phyloP scores from a whole-genome alignment of 1,284 basidiomycete species.

The Taiwanofungus camphoratus region DNA sequence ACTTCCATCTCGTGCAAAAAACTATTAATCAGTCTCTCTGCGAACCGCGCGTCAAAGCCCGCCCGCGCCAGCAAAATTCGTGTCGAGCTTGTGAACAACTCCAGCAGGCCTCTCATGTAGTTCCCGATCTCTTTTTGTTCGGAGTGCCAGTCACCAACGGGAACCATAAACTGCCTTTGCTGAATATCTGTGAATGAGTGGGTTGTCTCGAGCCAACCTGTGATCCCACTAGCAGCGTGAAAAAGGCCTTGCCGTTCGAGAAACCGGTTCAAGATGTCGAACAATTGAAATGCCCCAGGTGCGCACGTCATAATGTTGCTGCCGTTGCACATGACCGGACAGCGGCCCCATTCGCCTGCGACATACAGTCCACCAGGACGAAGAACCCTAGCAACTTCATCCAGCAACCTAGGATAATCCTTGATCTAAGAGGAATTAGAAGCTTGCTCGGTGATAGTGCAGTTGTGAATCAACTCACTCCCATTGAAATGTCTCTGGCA shows the following conservation, averaged over 20 bases:
- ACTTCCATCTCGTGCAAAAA: slow-evolving; percentile 36
- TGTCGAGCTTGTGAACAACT: slow-evolving; percentile 33
- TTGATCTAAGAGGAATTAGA: slow-evolving; percentile 32
- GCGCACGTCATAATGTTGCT: slow-evolving; percentile 24
- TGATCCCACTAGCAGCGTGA: slow-evolving; percentile 31
- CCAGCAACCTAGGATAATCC: slow-evolving; percentile 44
- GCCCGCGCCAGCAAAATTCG: slow-evolving; percentile 36
- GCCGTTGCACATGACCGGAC: slow-evolving; percentile 33
- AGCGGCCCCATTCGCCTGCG: slow-evolving; percentile 52
- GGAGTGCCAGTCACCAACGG: slow-evolving; percentile 43
- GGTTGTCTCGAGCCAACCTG: slow-evolving; percentile 29
- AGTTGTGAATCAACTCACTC: slow-evolving; percentile 35
- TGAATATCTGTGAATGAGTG: slow-evolving; percentile 36
- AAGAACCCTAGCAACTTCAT: slow-evolving; percentile 53
- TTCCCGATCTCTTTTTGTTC: slow-evolving; percentile 32
- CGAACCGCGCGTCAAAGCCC: slow-evolving; percentile 29
- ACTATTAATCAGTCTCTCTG: slow-evolving; percentile 33
- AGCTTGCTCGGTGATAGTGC: slow-evolving; percentile 6
- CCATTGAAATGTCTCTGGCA: slow-evolving; percentile 50
- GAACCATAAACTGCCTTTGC: slow-evolving; percentile 31
- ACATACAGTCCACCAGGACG: slow-evolving; percentile 61
- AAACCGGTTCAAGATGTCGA: slow-evolving; percentile 33
- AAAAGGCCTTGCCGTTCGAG: slow-evolving; percentile 33
- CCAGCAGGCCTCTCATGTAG: slow-evolving; percentile 27
- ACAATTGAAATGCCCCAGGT: slow-evolving; percentile 31